A percentile compares a stretch with the other conserved stretches of the same genome.
These are phyloP conservation scores for Pichia sp. DNA, from an alignment of 1,139 yeast species.

Conservation along the genomic window DNA sequence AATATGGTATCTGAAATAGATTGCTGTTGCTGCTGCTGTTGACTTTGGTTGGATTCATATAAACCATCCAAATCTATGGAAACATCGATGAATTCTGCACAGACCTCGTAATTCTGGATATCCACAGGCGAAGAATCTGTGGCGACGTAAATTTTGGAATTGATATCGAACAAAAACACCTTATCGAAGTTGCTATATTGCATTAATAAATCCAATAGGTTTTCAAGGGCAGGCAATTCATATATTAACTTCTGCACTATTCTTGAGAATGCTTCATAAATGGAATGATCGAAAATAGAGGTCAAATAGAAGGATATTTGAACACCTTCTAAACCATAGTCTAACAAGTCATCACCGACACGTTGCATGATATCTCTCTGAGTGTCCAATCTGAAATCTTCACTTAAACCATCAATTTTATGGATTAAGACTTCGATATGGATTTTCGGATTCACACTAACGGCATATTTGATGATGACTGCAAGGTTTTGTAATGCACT, in stretches of 20 bases:
- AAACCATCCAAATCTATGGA: constrained; percentile 83
- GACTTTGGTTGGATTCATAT: constrained; percentile 40
- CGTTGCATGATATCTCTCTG: constrained; percentile 97
- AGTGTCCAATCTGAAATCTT: constrained; percentile 91
- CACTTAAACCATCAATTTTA: constrained; percentile 92
- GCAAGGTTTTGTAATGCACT: constrained; percentile 88
- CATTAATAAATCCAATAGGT: constrained; percentile 82
- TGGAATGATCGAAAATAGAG: constrained; percentile 92
- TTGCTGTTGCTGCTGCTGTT: constrained; percentile 6
- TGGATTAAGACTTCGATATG: constrained; percentile 93
- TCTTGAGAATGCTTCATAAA: constrained; percentile 92
- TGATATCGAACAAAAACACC: constrained; percentile 87
- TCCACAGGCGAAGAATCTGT: constrained; percentile 97
- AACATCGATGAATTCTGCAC: constrained; percentile 96
- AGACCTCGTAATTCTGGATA: constrained; percentile 91
- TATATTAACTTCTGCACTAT: constrained; percentile 89
- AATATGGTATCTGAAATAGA: constrained; percentile 12
- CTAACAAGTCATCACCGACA: constrained; percentile 88
- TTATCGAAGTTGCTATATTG: constrained; percentile 91
- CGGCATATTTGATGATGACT: constrained; percentile 86
- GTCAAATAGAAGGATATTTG: constrained; percentile 91
- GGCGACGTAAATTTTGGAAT: constrained; percentile 93
- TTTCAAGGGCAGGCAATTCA: constrained; percentile 85
- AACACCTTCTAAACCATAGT: constrained; percentile 87
- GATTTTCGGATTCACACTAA: constrained; percentile 79